A percentile compares a stretch with the other conserved stretches of the same genome.
phyloP scores from a whole-genome alignment of 805 yeast species.

The Myxozyma neotropica region DNA sequence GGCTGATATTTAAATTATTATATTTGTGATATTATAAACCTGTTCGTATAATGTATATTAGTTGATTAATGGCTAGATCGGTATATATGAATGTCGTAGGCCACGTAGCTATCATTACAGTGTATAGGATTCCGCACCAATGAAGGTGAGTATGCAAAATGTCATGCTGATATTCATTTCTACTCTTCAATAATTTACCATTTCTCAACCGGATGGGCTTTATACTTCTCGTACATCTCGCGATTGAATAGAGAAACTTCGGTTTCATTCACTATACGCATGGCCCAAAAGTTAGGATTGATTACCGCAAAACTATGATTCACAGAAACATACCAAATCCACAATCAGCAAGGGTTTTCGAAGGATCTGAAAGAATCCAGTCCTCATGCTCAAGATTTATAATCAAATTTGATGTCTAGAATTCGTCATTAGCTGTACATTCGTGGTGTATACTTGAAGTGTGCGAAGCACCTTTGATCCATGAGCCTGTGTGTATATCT shows the following conservation, averaged over 20 bases:
- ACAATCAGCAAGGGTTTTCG: constrained; percentile 52
- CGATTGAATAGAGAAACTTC: constrained; percentile 81
- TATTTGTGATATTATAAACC: no score
- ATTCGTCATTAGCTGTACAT: no score
- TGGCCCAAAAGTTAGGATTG: not conserved
- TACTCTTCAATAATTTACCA: constrained; percentile 54
- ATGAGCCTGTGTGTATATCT: constrained; percentile 92
- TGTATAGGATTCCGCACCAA: no score
- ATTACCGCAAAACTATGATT: not conserved
- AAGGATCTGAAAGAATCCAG: constrained; percentile 59
- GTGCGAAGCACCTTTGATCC: constrained; percentile 62
- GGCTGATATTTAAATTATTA: not conserved
- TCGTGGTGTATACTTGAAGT: not conserved
- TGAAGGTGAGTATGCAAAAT: not conserved
- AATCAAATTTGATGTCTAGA: constrained; percentile 86
- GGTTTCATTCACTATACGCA: constrained; percentile 75
- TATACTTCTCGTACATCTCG: constrained; percentile 66
- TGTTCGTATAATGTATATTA: no score
- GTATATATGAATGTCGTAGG: no score
- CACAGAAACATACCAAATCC: constrained; percentile 45
- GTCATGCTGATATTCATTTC: not conserved
- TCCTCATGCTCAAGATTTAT: constrained; percentile 85
- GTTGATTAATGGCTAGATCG: no score
- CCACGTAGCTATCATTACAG: no score
- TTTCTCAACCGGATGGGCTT: constrained; percentile 83